Conservation (phyloP, 129 eudicot genomes). For the Flaveria linearis region DNA sequence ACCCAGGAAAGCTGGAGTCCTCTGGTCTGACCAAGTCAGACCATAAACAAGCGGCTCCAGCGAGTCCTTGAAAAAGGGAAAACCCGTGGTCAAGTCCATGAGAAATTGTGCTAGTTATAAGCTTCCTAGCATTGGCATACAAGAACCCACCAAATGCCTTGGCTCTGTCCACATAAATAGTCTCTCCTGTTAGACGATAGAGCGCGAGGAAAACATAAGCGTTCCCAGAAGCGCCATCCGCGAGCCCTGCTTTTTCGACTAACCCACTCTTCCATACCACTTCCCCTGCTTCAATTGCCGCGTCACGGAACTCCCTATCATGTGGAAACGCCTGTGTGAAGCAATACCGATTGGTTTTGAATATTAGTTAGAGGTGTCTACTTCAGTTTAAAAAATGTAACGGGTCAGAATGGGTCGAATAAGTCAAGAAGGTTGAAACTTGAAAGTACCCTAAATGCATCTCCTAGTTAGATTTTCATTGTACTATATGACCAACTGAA, state of each 20-base stretch:
- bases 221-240: slow-evolving; percentile 78
- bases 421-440: background rate
- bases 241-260: slow-evolving; percentile 69
- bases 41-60: slow-evolving; percentile 82
- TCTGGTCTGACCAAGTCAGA: slow-evolving; percentile 59
- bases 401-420: background rate
- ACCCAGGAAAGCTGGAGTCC: slow-evolving; percentile 72
- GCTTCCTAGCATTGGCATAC: slow-evolving; percentile 48
- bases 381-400: too few relatives aligned
- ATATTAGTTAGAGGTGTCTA: background rate
- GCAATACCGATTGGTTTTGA: background rate
- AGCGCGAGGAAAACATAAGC: slow-evolving; percentile 77
- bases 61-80: slow-evolving; percentile 70
- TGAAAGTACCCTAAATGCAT: background rate
- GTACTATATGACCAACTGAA: background rate
- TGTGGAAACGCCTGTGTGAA: slow-evolving; percentile 53
- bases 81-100: slow-evolving; percentile 37
- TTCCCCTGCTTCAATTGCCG: slow-evolving; percentile 90
- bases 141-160: slow-evolving; percentile 78
- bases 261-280: slow-evolving; percentile 93
- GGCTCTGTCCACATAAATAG: slow-evolving; percentile 68
- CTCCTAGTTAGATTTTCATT: background rate
- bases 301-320: slow-evolving; percentile 75
- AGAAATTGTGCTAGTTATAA: slow-evolving; percentile 8
- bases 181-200: slow-evolving; percentile 65